Evolutionary conservation across 176 grass and related monocot genomes (phyloP).

Genomic region (Ensete glaucum): DNA sequence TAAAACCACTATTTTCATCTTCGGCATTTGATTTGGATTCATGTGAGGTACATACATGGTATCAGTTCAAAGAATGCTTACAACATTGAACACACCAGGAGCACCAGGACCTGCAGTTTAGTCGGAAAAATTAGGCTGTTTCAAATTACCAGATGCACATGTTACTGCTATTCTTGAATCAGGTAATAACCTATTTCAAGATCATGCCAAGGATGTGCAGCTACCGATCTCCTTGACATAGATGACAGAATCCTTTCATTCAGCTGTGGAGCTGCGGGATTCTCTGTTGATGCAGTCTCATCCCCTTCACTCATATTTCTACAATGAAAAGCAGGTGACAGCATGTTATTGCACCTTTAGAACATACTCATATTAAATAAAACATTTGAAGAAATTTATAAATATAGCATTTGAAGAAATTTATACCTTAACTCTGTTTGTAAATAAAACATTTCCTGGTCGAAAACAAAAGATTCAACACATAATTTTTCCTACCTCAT

Average conservation of each 20-base stretch:
- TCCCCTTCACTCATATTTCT: conserved; percentile 41
- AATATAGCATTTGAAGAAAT: no score
- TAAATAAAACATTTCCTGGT: no score
- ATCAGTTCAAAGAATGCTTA: conserved; percentile 32
- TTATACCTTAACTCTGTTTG: no score
- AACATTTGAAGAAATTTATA: no score
- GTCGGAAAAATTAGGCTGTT: neutral
- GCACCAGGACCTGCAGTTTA: conserved; percentile 51
- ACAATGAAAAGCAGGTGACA: neutral
- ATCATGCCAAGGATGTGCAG: conserved; percentile 95
- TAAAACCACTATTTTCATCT: neutral
- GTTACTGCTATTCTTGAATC: neutral
- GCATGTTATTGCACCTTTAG: no score
- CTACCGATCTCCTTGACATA: conserved; percentile 69
- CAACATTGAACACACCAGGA: conserved; percentile 80
- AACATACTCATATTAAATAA: no score
- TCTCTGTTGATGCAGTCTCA: conserved; percentile 1
- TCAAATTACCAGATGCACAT: neutral
- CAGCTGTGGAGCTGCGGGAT: conserved; percentile 37
- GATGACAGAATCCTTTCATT: conserved; percentile 93
- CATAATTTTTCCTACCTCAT: no score
- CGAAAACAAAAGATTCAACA: no score
- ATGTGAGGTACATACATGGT: neutral
- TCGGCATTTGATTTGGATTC: neutral
- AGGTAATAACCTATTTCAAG: conserved; percentile 62